Conservation (phyloP, 2,329 filamentous ascomycete genomes). For the Amesomyces nigricolor region DNA sequence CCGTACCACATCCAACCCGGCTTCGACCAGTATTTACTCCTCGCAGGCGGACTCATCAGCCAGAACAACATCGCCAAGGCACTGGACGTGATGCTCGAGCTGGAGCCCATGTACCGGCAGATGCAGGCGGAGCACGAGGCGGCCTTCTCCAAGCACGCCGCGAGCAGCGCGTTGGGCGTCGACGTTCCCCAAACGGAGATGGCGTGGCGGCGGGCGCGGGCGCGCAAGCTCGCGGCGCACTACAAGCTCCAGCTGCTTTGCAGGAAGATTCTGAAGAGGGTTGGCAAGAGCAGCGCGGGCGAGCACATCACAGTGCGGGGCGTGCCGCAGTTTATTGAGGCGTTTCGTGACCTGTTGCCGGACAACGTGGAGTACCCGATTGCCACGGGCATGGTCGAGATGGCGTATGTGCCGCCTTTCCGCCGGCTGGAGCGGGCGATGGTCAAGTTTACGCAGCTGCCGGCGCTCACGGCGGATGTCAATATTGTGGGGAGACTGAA, state of each 20-base stretch:
- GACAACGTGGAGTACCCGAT: constrained; percentile 34
- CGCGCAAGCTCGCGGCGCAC: background rate
- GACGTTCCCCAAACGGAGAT: background rate
- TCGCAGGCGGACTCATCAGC: constrained; percentile 37
- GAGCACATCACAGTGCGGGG: constrained; percentile 22
- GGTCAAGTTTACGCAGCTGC: background rate
- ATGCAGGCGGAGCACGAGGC: constrained; percentile 22
- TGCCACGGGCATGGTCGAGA: constrained; percentile 35
- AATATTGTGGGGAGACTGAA: background rate
- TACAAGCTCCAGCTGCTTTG: constrained; percentile 23
- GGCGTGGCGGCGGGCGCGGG: background rate
- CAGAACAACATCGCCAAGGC: constrained; percentile 15
- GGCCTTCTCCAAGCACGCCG: constrained; percentile 25
- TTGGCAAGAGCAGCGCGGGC: background rate
- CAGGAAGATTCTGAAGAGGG: constrained; percentile 18
- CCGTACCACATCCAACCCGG: constrained; percentile 53
- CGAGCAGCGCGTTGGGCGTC: constrained; percentile 26
- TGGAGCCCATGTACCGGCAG: constrained; percentile 27
- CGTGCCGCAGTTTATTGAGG: constrained; percentile 40
- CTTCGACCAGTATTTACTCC: constrained; percentile 49
- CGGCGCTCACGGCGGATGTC: constrained; percentile 1
- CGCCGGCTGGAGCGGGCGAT: background rate
- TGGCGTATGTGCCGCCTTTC: constrained; percentile 28
- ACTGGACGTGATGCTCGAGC: constrained; percentile 29
- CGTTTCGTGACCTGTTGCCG: constrained; percentile 44